These are phyloP conservation scores for Schizopora paradoxa DNA, from an alignment of 1,284 basidiomycete species.

Conservation along the genomic window DNA sequence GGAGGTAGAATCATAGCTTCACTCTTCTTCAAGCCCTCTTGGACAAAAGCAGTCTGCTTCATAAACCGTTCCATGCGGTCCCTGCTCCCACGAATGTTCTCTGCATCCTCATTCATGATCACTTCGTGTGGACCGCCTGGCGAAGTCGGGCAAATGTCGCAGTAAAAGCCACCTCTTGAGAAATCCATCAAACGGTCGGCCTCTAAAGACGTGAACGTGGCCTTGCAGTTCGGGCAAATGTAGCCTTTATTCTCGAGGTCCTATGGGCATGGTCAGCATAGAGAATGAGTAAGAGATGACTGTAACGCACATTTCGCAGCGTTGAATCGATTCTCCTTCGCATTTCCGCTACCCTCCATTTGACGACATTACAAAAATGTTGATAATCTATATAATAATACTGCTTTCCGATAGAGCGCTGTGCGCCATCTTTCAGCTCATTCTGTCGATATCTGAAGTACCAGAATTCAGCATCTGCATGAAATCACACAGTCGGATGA, in stretches of 20 bases:
- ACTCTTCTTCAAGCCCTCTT: slow-evolving; percentile 82
- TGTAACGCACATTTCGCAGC: slow-evolving; percentile 65
- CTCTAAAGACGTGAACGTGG: slow-evolving; percentile 83
- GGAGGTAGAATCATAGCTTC: slow-evolving; percentile 83
- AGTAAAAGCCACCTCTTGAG: slow-evolving; percentile 54
- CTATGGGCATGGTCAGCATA: slow-evolving; percentile 35
- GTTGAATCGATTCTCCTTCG: slow-evolving; percentile 83
- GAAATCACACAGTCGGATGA: slow-evolving; percentile 15
- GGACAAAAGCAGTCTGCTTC: slow-evolving; percentile 82
- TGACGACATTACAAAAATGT: slow-evolving; percentile 93
- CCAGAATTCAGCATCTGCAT: not conserved
- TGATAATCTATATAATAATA: slow-evolving; percentile 98
- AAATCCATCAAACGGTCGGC: slow-evolving; percentile 80
- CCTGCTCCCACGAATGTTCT: slow-evolving; percentile 77
- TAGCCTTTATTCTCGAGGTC: slow-evolving; percentile 96
- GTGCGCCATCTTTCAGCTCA: slow-evolving; percentile 78
- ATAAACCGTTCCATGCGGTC: slow-evolving; percentile 97
- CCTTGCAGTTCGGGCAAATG: slow-evolving; percentile 86
- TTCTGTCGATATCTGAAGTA: slow-evolving; percentile 70
- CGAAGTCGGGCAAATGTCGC: slow-evolving; percentile 50
- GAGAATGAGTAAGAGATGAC: slow-evolving; percentile 7
- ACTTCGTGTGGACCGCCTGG: slow-evolving; percentile 71
- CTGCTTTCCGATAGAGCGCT: slow-evolving; percentile 73
- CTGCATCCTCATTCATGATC: slow-evolving; percentile 87
- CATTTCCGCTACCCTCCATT: slow-evolving; percentile 97